Percentiles rank a stretch among this genome's conserved stretches.
Evolutionary conservation across 257 asterid species (phyloP).

Genomic region (Lantana camara): DNA sequence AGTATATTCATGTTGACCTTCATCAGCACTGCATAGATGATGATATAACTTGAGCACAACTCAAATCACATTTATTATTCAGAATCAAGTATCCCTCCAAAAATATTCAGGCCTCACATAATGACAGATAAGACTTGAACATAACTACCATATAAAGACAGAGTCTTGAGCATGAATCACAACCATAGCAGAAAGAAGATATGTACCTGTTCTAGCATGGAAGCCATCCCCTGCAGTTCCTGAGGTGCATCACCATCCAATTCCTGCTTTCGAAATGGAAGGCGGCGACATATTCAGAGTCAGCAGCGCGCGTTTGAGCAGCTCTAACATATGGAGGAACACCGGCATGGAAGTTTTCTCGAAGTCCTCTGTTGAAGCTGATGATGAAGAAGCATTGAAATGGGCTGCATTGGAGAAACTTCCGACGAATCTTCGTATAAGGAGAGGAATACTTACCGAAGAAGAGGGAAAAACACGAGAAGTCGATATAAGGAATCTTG

Average conservation of each 20-base stretch:
- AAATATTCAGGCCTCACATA: constrained; percentile 1
- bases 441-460: constrained; percentile 65
- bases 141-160: constrained; percentile 32
- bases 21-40: not conserved
- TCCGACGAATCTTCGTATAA: constrained; percentile 69
- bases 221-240: constrained; percentile 2
- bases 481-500: constrained; percentile 64
- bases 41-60: constrained; percentile 11
- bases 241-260: not conserved
- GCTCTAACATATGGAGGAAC: constrained; percentile 81
- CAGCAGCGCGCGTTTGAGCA: constrained; percentile 60
- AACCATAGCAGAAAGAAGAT: not conserved
- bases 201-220: constrained; percentile 26
- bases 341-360: constrained; percentile 67
- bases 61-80: constrained; percentile 17
- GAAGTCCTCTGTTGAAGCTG: constrained; percentile 53
- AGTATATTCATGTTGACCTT: constrained; percentile 8
- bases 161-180: constrained; percentile 4
- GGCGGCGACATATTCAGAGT: constrained; percentile 52
- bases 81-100: constrained; percentile 33
- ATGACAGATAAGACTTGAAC: constrained; percentile 28
- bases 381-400: constrained; percentile 83
- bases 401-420: constrained; percentile 93
- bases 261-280: constrained; percentile 47
- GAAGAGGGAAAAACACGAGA: constrained; percentile 57